Percentiles rank a stretch among this genome's conserved stretches.
Conservation (phyloP, 2,329 filamentous ascomycete genomes). For the Pseudogymnoascus sp. region DNA sequence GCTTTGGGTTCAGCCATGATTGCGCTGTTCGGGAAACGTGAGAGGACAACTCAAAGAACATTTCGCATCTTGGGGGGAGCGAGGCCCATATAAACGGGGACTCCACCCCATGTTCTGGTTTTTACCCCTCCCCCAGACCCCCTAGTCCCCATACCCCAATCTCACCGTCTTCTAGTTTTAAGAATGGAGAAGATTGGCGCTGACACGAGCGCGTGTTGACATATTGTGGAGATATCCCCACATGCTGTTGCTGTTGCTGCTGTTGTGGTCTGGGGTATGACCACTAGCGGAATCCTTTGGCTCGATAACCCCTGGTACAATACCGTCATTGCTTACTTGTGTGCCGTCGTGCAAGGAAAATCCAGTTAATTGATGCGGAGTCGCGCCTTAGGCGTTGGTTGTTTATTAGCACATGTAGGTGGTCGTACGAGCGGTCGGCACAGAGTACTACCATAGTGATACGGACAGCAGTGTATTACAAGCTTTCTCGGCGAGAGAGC, state of each 20-base stretch:
- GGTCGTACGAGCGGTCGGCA: neutral
- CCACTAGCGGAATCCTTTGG: neutral
- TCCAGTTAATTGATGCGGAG: neutral
- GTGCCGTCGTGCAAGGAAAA: neutral
- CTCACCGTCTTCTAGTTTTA: neutral
- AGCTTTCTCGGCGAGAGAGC: neutral
- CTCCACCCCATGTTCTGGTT: neutral
- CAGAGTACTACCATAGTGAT: neutral
- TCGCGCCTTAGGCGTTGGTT: neutral
- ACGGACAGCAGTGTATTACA: neutral
- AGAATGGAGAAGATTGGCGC: neutral
- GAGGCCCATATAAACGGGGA: neutral
- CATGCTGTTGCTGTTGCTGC: neutral
- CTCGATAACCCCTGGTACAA: neutral
- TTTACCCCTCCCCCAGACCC: neutral
- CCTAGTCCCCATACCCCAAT: neutral
- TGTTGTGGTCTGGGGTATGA: neutral
- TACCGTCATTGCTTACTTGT: neutral
- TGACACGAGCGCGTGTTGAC: neutral
- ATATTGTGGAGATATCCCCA: constrained; percentile 5
- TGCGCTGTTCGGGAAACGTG: neutral
- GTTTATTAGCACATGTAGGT: neutral
- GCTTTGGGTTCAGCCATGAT: neutral
- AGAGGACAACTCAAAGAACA: neutral
- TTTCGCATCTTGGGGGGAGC: neutral